Conservation (phyloP, 2,329 filamentous ascomycete genomes). For the Penicillium aurantiogriseum region DNA sequence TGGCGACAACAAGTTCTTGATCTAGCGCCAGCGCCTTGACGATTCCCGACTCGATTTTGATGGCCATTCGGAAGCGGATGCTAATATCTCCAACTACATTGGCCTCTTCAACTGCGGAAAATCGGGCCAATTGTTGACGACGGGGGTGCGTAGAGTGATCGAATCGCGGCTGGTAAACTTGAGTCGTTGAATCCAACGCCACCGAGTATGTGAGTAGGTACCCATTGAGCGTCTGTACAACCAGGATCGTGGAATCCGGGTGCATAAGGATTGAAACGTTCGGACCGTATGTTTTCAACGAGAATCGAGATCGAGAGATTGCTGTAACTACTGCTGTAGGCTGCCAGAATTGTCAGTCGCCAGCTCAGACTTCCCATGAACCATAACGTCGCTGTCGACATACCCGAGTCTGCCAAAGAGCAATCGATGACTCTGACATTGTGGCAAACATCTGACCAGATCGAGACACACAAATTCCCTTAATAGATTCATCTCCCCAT, state of each 20-base stretch:
- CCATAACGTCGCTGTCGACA: constrained; percentile 23
- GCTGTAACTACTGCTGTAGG: constrained; percentile 85
- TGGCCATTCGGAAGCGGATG: constrained; percentile 93
- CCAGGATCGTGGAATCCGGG: constrained; percentile 87
- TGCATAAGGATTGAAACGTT: constrained; percentile 83
- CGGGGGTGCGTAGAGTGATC: constrained; percentile 47
- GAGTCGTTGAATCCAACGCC: constrained; percentile 75
- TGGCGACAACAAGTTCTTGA: constrained; percentile 89
- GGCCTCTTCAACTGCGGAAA: constrained; percentile 76
- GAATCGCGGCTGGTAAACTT: constrained; percentile 83
- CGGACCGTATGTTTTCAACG: constrained; percentile 76
- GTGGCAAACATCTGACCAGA: constrained; percentile 82
- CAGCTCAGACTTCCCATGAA: constrained; percentile 11
- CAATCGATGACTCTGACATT: constrained; percentile 79
- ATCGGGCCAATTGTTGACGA: constrained; percentile 45
- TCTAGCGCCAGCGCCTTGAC: constrained; percentile 83
- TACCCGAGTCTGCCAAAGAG: constrained; percentile 96
- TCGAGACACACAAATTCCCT: constrained; percentile 73
- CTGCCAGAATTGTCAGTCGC: constrained; percentile 47
- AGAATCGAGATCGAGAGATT: constrained; percentile 76
- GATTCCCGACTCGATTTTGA: constrained; percentile 95
- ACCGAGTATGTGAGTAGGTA: constrained; percentile 95
- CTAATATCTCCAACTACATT: constrained; percentile 80
- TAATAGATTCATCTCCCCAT: constrained; percentile 63
- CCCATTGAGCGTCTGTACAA: constrained; percentile 80